A percentile compares a stretch with the other conserved stretches of the same genome.
phyloP scores from a whole-genome alignment of 805 yeast species.

The Ogataea nonfermentans region DNA sequence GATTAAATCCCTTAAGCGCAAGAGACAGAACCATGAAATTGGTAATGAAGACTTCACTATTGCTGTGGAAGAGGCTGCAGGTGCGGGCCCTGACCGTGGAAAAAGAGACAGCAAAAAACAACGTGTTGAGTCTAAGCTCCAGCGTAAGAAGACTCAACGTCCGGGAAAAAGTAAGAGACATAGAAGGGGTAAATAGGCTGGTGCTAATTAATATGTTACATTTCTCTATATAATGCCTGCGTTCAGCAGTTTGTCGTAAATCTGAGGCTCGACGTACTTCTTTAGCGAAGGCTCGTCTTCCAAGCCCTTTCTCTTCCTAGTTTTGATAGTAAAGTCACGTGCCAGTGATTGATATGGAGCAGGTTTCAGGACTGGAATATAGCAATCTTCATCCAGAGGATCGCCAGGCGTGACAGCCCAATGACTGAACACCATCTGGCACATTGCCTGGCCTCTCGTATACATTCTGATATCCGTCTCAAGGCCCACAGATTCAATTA shows the following conservation, averaged over 20 bases:
- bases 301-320: conserved; percentile 84
- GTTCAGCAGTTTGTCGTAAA: conserved; percentile 48
- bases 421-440: conserved; percentile 59
- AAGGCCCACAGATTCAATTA: conserved; percentile 85
- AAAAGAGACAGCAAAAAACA: conserved; percentile 52
- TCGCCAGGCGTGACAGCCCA: conserved; percentile 91
- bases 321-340: conserved; percentile 85
- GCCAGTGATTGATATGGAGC: conserved; percentile 71
- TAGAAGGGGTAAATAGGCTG: conserved; percentile 23
- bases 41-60: conserved; percentile 77
- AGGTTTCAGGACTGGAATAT: conserved; percentile 69
- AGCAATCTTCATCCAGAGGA: conserved; percentile 69
- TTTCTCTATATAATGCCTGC: conserved; percentile 19
- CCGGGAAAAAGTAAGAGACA: conserved; percentile 58
- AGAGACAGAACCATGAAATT: conserved; percentile 76
- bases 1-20: conserved; percentile 86
- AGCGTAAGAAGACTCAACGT: conserved; percentile 35
- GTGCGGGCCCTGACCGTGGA: conserved; percentile 46
- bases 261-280: conserved; percentile 63
- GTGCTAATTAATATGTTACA: conserved; percentile 2
- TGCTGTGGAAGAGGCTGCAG: conserved; percentile 89
- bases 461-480: conserved; percentile 80
- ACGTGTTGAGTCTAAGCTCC: conserved; percentile 44
- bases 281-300: conserved; percentile 66
- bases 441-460: conserved; percentile 76